Percentiles rank a stretch among this genome's conserved stretches.
These are phyloP conservation scores for Conoideocrella luteorostrata DNA, from an alignment of 2,329 filamentous ascomycete species.

Conservation along the genomic window DNA sequence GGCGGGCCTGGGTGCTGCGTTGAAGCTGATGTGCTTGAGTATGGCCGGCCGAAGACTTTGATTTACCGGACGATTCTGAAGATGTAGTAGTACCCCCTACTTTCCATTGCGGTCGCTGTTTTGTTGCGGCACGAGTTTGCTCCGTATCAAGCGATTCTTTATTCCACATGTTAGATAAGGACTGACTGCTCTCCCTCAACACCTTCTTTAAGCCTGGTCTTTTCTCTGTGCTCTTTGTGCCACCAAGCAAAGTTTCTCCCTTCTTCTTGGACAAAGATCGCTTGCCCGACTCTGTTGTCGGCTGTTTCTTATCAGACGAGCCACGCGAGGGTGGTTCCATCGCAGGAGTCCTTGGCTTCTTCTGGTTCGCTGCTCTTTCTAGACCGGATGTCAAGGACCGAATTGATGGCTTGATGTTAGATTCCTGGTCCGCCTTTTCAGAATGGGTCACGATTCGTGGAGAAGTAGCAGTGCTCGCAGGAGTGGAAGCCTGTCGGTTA, in stretches of 20 bases:
- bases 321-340: conserved; percentile 10
- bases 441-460: conserved; percentile 11
- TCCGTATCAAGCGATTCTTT: conserved; percentile 34
- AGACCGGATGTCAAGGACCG: neutral
- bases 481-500: conserved; percentile 1
- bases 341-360: conserved; percentile 34
- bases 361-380: conserved; percentile 36
- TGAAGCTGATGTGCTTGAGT: conserved; percentile 6
- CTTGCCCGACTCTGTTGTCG: conserved; percentile 4
- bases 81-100: conserved; percentile 8
- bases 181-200: conserved; percentile 43
- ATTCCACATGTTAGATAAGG: conserved; percentile 41
- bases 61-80: conserved; percentile 2
- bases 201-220: conserved; percentile 33
- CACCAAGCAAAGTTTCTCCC: conserved; percentile 15
- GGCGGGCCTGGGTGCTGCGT: neutral
- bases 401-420: neutral
- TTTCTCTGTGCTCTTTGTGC: conserved; percentile 17
- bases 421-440: neutral
- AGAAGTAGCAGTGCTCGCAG: conserved; percentile 6
- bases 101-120: conserved; percentile 20
- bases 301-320: conserved; percentile 8
- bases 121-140: conserved; percentile 12
- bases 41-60: conserved; percentile 9
- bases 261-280: conserved; percentile 22